Base-by-base conservation (phyloP, 331 rosid genomes). In the Pyrus hybrid region DNA sequence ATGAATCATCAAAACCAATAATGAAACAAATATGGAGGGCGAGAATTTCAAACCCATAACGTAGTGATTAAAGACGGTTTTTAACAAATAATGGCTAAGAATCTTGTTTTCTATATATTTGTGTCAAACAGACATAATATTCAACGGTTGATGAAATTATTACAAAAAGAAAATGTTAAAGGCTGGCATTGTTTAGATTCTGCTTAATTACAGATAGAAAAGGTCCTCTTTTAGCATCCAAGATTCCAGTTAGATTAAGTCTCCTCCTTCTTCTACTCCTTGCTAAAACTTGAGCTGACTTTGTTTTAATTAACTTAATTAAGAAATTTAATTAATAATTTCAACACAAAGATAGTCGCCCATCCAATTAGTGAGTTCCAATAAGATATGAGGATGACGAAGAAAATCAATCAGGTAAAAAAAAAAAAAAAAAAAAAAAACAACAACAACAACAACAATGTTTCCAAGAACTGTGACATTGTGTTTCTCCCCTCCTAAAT, bases 141-240 rank as follows among this genome's bases (percentile, higher is more conserved):
- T 63, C 76, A 69, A 69, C 37, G 43, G 67, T 77, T 49, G 47
- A 13, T 69, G 70, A 73, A 64, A 53, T 13, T 63, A 28, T 37
- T 37, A 37, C 80, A 65, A 54, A 12, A 21, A 47, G 70, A 77
- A 73, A n/a, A 6, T 56, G 79, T 76, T 77, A 73, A 51, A 57
- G 57, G 28, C 65, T 73, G 61, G 76, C 69, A 51, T 72, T 26
- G 7, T 32, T 33, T 43, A 12, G 69, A 73, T 68, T 72, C 82
- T 64, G 35, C 79, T 13, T 60, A 73, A 43, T 12, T 12, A 12
- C 51, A 68, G 54, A 43, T 7, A 28, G 74, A 74, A 74, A 74
- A 12, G 53, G 65, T 29, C 23, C 6, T 37, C 12, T 63, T 20
- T 37, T 63, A 11, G 73, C 74, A 30, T 77, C 43, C 65, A 69